phyloP scores from a whole-genome alignment of 495 filamentous ascomycete genomes.

The Tuber melanosporum region DNA sequence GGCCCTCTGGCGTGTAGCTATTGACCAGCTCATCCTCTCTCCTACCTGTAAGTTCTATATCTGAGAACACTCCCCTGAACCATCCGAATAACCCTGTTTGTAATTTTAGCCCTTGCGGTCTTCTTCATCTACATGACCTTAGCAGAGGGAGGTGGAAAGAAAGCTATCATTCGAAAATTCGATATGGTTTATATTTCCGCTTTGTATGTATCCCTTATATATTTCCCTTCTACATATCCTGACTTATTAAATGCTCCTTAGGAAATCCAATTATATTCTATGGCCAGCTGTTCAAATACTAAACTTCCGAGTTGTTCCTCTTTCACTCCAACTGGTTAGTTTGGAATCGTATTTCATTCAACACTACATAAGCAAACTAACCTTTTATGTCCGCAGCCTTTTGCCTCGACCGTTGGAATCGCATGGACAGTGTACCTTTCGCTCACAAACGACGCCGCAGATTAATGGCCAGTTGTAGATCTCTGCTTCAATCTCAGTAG shows the following conservation, averaged over 20 bases:
- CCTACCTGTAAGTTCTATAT: slow-evolving; percentile 60
- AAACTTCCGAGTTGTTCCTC: slow-evolving; percentile 89
- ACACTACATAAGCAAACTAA: background rate
- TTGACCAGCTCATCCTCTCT: slow-evolving; percentile 90
- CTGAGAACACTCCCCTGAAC: background rate
- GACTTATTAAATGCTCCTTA: slow-evolving; percentile 8
- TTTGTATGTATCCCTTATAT: slow-evolving; percentile 50
- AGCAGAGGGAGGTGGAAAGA: slow-evolving; percentile 81
- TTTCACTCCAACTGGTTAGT: slow-evolving; percentile 93
- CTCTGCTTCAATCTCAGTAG: background rate
- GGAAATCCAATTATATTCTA: slow-evolving; percentile 85
- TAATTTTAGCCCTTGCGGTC: slow-evolving; percentile 59
- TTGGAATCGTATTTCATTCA: slow-evolving; percentile 4
- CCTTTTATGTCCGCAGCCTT: slow-evolving; percentile 56
- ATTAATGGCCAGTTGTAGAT: slow-evolving; percentile 37
- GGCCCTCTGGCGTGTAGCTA: slow-evolving; percentile 77
- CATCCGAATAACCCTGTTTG: slow-evolving; percentile 2
- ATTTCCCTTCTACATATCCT: background rate
- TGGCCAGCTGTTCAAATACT: slow-evolving; percentile 95
- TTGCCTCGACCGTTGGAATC: slow-evolving; percentile 93
- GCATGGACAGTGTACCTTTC: slow-evolving; percentile 99
- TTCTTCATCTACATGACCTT: slow-evolving; percentile 98
- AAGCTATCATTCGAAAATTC: slow-evolving; percentile 76
- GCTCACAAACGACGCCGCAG: slow-evolving; percentile 81
- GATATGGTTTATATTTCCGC: slow-evolving; percentile 88